Base-by-base conservation (phyloP, 805 yeast species). In the Tanozyma kutaoensis region DNA sequence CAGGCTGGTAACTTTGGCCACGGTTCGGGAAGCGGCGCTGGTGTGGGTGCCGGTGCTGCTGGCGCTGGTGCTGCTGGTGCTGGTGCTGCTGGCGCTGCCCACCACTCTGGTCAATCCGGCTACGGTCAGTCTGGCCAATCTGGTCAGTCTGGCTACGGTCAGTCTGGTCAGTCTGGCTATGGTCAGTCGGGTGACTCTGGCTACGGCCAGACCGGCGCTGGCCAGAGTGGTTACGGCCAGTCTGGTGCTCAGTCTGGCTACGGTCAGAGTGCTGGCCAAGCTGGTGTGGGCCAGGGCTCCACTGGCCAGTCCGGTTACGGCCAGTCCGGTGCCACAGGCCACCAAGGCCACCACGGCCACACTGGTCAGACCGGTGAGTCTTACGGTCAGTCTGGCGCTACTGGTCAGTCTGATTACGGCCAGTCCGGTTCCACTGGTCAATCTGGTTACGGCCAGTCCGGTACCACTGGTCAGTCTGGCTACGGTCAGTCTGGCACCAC, bases 261-360 rank as follows among this genome's bases (percentile, higher is more conserved):
- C 20, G 20, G 20, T 17, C 20, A 17, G 20, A 17, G 20, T 10
- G 20, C 20, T 23, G 28, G 13, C 13, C 29, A n/a, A n/a, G n/a
- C n/a, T n/a, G n/a, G n/a, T n/a, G n/a, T n/a, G 8, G 20, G 20
- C 20, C 10, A 8, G 8, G 20, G n/a, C n/a, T n/a, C n/a, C 10
- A 8, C 26, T 14, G 26, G 27, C 8, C 8, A 29, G 23, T 42
- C 34, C 24, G 24, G 43, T 13, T 28, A 35, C 30, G 45, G 41
- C 18, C 14, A 12, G 19, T 16, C 29, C 12, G 2, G 24, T 14
- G 29, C 23, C n/a, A 19, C 29, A 9, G 13, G 24, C 15, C 11
- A 10, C 21, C 12, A 22, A 7, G n/a, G 28, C 22, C 12, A 14
- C 14, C 11, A 12, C 24, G 8, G 24, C 24, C 16, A 8, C 28